Percentiles rank a stretch among this genome's conserved stretches.
phyloP scores from a whole-genome alignment of 1,284 basidiomycete genomes.

The Coniophora puteana region DNA sequence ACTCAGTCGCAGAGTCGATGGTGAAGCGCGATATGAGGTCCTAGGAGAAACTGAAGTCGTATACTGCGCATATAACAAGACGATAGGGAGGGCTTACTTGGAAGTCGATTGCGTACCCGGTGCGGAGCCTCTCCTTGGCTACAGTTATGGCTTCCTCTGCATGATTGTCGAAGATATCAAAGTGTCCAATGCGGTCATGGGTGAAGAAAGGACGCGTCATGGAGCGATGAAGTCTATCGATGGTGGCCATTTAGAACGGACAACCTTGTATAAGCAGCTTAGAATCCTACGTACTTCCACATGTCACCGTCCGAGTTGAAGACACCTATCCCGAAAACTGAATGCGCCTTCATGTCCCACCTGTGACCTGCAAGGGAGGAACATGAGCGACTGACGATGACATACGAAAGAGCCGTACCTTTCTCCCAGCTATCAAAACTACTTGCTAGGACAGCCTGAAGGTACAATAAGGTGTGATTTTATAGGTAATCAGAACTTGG shows the following conservation, averaged over 20 bases:
- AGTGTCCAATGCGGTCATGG: conserved; percentile 40
- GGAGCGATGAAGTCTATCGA: conserved; percentile 39
- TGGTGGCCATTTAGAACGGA: background rate
- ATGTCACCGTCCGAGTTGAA: conserved; percentile 36
- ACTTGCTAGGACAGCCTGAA: background rate
- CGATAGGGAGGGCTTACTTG: conserved; percentile 18
- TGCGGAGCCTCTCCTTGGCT: conserved; percentile 22
- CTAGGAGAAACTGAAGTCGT: conserved; percentile 14
- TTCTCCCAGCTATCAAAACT: background rate
- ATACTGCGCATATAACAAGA: background rate
- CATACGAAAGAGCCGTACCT: background rate
- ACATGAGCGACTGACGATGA: background rate
- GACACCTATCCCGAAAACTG: conserved; percentile 30
- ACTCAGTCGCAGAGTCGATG: conserved; percentile 31
- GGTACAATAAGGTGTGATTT: background rate
- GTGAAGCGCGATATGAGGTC: conserved; percentile 31
- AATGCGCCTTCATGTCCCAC: background rate
- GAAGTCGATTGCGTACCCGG: conserved; percentile 31
- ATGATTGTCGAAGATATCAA: conserved; percentile 39
- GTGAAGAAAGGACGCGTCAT: conserved; percentile 46
- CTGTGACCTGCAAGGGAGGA: background rate
- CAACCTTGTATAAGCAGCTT: background rate
- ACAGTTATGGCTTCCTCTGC: conserved; percentile 23
- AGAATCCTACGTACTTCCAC: conserved; percentile 22
- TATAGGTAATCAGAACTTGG: background rate